Percentiles rank a stretch among this genome's conserved stretches.
Conservation (phyloP, 2,329 filamentous ascomycete species). For the Juglanconis sp. region DNA sequence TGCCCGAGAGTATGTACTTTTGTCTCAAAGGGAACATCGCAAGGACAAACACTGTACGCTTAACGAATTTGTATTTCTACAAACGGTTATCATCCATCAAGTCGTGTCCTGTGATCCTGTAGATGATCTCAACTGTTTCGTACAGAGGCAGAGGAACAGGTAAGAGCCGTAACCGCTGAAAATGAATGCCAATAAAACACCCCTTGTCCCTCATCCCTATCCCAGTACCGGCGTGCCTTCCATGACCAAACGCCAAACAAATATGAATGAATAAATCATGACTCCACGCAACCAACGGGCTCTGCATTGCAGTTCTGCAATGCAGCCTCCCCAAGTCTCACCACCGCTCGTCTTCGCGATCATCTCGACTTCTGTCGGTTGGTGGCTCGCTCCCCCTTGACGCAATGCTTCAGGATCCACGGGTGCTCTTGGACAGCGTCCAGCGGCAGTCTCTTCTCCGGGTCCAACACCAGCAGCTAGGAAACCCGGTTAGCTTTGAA, state of each 20-base stretch:
- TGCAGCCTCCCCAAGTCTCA: not conserved
- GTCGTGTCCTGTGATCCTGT: slow-evolving; percentile 7
- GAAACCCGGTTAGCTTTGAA: slow-evolving; percentile 16
- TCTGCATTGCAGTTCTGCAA: not conserved
- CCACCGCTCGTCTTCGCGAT: slow-evolving; percentile 5
- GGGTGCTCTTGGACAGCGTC: slow-evolving; percentile 87
- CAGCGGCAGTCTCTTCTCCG: slow-evolving; percentile 86
- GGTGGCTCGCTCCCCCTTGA: slow-evolving; percentile 55
- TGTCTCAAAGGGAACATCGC: not conserved
- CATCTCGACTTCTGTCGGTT: slow-evolving; percentile 46
- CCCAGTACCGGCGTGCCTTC: not conserved
- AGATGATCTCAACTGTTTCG: not conserved
- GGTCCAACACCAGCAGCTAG: slow-evolving; percentile 84
- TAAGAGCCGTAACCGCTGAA: slow-evolving; percentile 5
- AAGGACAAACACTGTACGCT: slow-evolving; percentile 5
- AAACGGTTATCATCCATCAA: slow-evolving; percentile 2
- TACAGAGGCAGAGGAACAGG: not conserved
- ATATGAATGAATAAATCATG: slow-evolving; percentile 10
- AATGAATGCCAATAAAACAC: slow-evolving; percentile 11
- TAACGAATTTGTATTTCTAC: slow-evolving; percentile 11
- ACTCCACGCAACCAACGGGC: not conserved
- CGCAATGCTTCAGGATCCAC: slow-evolving; percentile 96
- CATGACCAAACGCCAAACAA: slow-evolving; percentile 15
- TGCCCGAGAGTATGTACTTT: not conserved
- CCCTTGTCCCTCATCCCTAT: slow-evolving; percentile 1